Evolutionary conservation across 208 protist genomes (phyloP), one percentile per base, ranked within the genome.

Genomic region (Trypanosoma melophagium): DNA sequence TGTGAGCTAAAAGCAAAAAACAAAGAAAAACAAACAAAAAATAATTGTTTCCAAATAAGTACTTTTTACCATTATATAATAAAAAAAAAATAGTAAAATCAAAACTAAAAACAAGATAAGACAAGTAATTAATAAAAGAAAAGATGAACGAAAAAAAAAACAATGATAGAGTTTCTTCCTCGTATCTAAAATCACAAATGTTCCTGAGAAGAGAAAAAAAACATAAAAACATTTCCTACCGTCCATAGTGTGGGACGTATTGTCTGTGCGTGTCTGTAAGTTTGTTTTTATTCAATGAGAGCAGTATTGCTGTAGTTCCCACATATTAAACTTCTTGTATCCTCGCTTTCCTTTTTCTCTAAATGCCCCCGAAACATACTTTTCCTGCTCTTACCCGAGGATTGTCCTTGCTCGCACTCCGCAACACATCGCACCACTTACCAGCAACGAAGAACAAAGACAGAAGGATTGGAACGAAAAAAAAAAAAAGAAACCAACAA

Each of bases 21-120:
- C 50, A 25, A 73, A 52, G 21, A 82, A 55, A 70, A 41, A 35
- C 68, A 60, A 56, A 65, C 19, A 60, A 61, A 59, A 64, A 62
- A 52, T 7, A 35, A 35, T 35, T 35, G 5, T 35, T 35, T 35
- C 1, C 28, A 35, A 35, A 35, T 1, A 35, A 7, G 5, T 35
- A 35, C 28, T 35, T 35, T 35, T 5, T 5, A 35, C 28, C 28
- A 35, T 5, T 1, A 35, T 7, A 5, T 5, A 35, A 35, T 35
- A 35, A 55, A 49, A 51, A 47, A n/a, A 47, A 47, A 67, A 66
- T 60, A 69, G 3, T n/a, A 47, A 47, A 47, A 14, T 47, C 9
- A n/a, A 47, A n/a, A 47, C 16, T 14, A 47, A 47, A 47, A 47
- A 47, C 9, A 56, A 74, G 47, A 60, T 61, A 55, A 22, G 24